Conservation (phyloP, 345 rosid species). For the Eucalyptus regnans region DNA sequence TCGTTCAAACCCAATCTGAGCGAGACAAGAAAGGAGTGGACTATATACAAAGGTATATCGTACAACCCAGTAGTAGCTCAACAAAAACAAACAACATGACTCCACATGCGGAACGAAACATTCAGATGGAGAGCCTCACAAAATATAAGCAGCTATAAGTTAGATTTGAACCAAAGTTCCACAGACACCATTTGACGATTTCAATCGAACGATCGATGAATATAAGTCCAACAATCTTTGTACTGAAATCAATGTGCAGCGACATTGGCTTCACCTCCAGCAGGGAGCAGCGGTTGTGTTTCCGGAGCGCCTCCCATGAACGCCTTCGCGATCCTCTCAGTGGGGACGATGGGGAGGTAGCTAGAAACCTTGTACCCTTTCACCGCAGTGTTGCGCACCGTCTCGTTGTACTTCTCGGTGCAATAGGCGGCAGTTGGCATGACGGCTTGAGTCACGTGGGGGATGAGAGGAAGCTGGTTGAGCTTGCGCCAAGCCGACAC, state of each 20-base stretch:
- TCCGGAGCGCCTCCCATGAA: constrained; percentile 25
- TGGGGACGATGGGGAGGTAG: constrained; percentile 79
- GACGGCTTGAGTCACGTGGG: constrained; percentile 58
- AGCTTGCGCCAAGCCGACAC: constrained; percentile 78
- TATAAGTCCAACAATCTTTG: background rate
- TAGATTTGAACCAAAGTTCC: background rate
- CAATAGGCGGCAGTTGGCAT: constrained; percentile 77
- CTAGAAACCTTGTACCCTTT: constrained; percentile 72
- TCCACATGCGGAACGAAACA: background rate
- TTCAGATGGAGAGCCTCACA: background rate
- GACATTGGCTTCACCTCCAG: background rate
- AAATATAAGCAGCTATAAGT: background rate
- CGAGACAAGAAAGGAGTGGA: background rate
- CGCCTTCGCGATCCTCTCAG: constrained; percentile 66
- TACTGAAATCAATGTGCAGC: background rate
- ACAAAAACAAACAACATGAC: background rate
- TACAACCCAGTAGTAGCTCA: background rate
- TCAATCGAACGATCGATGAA: background rate
- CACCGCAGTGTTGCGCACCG: constrained; percentile 54
- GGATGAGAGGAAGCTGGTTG: constrained; percentile 73
- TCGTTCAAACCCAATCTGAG: background rate
- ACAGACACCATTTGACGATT: background rate
- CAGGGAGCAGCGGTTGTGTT: constrained; percentile 13
- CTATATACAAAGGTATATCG: background rate
- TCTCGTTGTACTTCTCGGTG: constrained; percentile 72